Conservation (phyloP, 2,329 filamentous ascomycete species). For the Alternaria dauci region DNA sequence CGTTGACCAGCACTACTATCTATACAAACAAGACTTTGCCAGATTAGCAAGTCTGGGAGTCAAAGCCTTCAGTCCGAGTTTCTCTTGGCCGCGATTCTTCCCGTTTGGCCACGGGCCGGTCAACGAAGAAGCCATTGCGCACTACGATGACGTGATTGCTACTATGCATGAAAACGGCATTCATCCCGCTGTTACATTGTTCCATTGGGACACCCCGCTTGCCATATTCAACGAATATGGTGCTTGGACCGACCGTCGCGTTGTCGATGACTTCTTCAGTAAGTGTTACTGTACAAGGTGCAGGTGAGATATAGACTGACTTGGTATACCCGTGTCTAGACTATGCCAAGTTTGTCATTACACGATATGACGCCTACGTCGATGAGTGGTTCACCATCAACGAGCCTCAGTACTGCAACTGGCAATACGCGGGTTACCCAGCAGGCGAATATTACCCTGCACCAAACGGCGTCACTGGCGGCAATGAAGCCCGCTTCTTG, state of each 20-base stretch:
- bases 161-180: slow-evolving; percentile 48
- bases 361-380: slow-evolving; percentile 52
- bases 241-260: slow-evolving; percentile 51
- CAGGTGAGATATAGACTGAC: no score
- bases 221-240: slow-evolving; percentile 55
- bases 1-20: slow-evolving; percentile 53
- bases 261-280: slow-evolving; percentile 53
- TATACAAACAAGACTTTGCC: slow-evolving; percentile 56
- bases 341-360: slow-evolving; percentile 55
- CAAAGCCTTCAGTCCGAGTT: slow-evolving; percentile 46
- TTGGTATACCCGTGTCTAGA: slow-evolving; percentile 8
- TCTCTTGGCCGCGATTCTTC: slow-evolving; percentile 53
- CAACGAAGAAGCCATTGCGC: slow-evolving; percentile 47
- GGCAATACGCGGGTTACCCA: slow-evolving; percentile 58
- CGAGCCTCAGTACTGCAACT: slow-evolving; percentile 58
- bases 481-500: slow-evolving; percentile 52
- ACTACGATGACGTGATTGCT: slow-evolving; percentile 53
- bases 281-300: no score
- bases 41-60: slow-evolving; percentile 46
- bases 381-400: slow-evolving; percentile 55
- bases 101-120: slow-evolving; percentile 51
- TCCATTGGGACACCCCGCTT: slow-evolving; percentile 56
- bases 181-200: slow-evolving; percentile 50
- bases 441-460: slow-evolving; percentile 57
- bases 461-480: slow-evolving; percentile 54